These are phyloP conservation scores for Gynochthodes officinalis DNA, from an alignment of 257 asterid species.

Conservation along the genomic window DNA sequence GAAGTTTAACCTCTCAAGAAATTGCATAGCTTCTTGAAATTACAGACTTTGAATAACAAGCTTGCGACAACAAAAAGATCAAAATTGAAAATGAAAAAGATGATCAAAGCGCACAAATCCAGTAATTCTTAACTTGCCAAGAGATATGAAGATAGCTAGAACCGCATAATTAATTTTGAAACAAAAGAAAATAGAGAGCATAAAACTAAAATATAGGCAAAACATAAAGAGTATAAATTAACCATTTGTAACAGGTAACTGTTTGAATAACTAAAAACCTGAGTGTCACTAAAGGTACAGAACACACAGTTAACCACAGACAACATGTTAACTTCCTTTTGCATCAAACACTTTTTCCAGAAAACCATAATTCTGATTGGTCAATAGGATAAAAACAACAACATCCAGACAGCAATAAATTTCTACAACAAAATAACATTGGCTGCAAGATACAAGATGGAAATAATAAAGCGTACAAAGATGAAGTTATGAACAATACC, in stretches of 20 bases:
- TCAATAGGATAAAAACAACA: too few relatives aligned
- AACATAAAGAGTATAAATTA: too few relatives aligned
- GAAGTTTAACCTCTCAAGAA: not conserved
- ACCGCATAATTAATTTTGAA: not conserved
- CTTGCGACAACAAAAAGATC: not conserved
- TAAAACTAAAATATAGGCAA: not conserved
- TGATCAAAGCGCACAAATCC: not conserved
- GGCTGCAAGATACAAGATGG: not conserved
- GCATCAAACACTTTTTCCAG: too few relatives aligned
- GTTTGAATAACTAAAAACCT: not conserved
- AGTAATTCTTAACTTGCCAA: too few relatives aligned
- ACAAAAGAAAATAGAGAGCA: not conserved
- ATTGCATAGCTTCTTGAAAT: not conserved
- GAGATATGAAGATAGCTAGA: not conserved
- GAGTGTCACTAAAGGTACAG: too few relatives aligned
- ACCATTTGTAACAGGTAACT: not conserved
- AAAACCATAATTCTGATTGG: too few relatives aligned
- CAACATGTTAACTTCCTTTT: too few relatives aligned
- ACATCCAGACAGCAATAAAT: too few relatives aligned
- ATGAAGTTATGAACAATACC: conserved; percentile 30
- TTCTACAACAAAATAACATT: too few relatives aligned
- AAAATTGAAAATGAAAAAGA: not conserved
- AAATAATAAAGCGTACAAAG: not conserved
- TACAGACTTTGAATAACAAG: not conserved
- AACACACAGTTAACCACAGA: not conserved